Conservation (phyloP, 345 rosid genomes). For the Adansonia digitata region DNA sequence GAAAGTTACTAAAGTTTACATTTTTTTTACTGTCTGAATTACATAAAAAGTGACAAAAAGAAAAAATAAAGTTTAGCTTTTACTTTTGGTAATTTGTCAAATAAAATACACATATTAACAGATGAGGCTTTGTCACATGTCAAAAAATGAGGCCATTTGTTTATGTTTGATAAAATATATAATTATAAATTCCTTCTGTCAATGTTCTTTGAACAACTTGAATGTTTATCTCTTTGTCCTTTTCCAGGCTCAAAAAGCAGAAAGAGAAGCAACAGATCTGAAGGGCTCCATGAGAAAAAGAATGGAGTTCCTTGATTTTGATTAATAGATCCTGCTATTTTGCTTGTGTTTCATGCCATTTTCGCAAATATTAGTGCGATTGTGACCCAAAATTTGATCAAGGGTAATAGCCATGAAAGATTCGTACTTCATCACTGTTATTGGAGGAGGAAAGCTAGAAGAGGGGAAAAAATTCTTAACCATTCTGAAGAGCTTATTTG, state of each 20-base stretch:
- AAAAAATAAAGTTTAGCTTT: too few species aligned
- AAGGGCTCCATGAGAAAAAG: constrained; percentile 61
- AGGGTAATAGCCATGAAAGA: background rate
- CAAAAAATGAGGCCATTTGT: too few species aligned
- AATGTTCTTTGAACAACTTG: background rate
- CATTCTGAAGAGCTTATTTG: constrained; percentile 7
- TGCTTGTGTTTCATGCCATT: constrained; percentile 7
- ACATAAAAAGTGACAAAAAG: too few species aligned
- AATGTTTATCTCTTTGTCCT: constrained; percentile 11
- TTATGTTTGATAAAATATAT: too few species aligned
- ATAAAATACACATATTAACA: too few species aligned
- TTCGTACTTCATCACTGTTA: background rate
- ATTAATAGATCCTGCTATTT: constrained; percentile 20
- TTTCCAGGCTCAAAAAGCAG: constrained; percentile 59
- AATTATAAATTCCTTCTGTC: background rate
- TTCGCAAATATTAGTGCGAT: constrained; percentile 24
- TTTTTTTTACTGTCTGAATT: too few species aligned
- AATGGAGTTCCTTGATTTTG: constrained; percentile 72
- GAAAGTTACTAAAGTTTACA: background rate
- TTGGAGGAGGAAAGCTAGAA: constrained; percentile 3
- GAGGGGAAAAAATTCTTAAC: background rate
- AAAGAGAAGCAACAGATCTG: constrained; percentile 48
- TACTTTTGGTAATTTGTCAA: background rate
- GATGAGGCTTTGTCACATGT: too few species aligned
- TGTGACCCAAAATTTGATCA: constrained; percentile 4